Conservation (phyloP, 225 moss, liverwort and hornwort species). For the Pleurozium schreberi region DNA sequence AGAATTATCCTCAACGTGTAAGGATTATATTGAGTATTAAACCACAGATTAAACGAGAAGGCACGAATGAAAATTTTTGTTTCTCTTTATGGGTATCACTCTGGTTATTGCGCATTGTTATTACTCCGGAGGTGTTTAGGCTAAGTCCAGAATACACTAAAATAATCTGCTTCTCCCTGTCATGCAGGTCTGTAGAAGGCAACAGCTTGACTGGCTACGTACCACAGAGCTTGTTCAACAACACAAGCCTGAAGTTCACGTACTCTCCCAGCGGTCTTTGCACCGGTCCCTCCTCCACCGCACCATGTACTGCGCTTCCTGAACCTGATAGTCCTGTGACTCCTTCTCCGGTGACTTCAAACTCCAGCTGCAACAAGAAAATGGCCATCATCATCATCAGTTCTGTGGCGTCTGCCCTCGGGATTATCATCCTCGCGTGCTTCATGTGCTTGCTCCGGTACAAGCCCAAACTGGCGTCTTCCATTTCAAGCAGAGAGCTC, state of each 20-base stretch:
- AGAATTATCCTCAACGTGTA: background rate
- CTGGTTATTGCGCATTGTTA: background rate
- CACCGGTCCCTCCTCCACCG: constrained; percentile 2
- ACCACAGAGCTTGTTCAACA: constrained; percentile 17
- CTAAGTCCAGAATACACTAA: background rate
- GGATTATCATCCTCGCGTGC: background rate
- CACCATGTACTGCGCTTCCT: background rate
- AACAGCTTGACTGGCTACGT: constrained; percentile 28
- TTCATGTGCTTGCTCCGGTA: background rate
- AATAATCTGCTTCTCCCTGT: background rate
- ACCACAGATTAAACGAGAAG: background rate
- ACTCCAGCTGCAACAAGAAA: background rate
- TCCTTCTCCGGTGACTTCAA: background rate
- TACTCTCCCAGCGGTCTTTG: constrained; percentile 6
- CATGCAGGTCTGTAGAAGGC: constrained; percentile 21
- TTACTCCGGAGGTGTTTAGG: background rate
- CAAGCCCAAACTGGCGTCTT: background rate
- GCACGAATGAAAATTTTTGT: background rate
- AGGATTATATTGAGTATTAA: background rate
- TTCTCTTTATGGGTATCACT: background rate
- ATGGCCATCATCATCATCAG: constrained; percentile 13
- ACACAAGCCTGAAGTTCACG: background rate
- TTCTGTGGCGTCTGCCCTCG: background rate
- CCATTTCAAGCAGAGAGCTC: constrained; percentile 11
- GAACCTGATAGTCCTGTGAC: background rate